These are phyloP conservation scores for Salix dunnii DNA, from an alignment of 345 rosid genomes.

Conservation along the genomic window DNA sequence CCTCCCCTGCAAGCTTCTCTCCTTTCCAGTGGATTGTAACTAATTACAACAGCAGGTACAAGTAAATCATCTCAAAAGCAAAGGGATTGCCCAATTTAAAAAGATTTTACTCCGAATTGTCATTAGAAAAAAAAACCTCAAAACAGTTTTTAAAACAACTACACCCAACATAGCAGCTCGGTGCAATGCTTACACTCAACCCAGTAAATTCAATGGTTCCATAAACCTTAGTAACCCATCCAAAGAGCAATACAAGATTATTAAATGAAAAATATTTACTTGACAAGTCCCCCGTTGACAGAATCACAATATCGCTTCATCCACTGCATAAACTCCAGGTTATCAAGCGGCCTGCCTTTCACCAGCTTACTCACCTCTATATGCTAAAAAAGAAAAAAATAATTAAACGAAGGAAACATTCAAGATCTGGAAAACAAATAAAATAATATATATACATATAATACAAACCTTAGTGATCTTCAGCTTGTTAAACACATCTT, in stretches of 20 bases:
- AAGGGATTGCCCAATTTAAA: neutral
- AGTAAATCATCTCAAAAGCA: neutral
- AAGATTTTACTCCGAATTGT: neutral
- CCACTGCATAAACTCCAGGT: conserved; percentile 98
- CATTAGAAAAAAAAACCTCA: neutral
- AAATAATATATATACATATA: neutral
- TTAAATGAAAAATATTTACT: conserved; percentile 26
- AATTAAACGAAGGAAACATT: neutral
- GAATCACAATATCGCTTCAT: conserved; percentile 95
- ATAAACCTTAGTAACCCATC: neutral
- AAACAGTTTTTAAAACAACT: neutral
- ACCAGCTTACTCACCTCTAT: conserved; percentile 87
- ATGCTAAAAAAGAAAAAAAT: conserved; percentile 41
- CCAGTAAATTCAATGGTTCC: neutral
- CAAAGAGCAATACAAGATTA: neutral
- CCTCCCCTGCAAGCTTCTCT: conserved; percentile 92
- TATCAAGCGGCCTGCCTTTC: conserved; percentile 95
- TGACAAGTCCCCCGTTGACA: conserved; percentile 52
- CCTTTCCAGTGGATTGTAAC: conserved; percentile 87
- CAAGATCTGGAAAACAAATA: neutral
- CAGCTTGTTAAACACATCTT: conserved; percentile 93
- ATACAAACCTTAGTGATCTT: conserved; percentile 82
- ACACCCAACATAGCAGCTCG: neutral
- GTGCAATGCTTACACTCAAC: neutral
- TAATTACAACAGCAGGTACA: conserved; percentile 14